phyloP scores from a whole-genome alignment of 345 rosid genomes.

The Streptanthus diversifolius region DNA sequence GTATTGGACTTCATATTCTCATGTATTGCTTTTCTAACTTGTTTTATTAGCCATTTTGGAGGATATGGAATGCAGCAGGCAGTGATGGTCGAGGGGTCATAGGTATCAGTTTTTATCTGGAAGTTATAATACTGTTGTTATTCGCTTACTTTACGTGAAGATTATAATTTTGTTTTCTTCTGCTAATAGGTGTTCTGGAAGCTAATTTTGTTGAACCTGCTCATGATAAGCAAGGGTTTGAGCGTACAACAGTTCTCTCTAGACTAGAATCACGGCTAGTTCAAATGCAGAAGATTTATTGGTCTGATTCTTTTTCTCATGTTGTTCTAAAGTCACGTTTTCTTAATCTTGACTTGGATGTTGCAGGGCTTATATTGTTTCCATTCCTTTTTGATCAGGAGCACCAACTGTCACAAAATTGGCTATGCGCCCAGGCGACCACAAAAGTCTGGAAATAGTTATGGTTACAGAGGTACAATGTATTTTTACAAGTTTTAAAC shows the following conservation, averaged over 20 bases:
- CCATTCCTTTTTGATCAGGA: slow-evolving; percentile 40
- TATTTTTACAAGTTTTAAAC: neutral
- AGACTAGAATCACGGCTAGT: slow-evolving; percentile 70
- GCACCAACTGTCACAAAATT: slow-evolving; percentile 60
- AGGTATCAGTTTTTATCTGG: slow-evolving; percentile 41
- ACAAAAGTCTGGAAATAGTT: slow-evolving; percentile 35
- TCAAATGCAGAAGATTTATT: slow-evolving; percentile 82
- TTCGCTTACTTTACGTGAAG: neutral
- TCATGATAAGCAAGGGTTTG: slow-evolving; percentile 96
- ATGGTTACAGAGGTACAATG: slow-evolving; percentile 44
- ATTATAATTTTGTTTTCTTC: slow-evolving; percentile 22
- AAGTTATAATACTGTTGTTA: neutral
- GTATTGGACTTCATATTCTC: neutral
- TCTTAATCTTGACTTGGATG: slow-evolving; percentile 3
- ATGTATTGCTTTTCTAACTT: slow-evolving; percentile 1
- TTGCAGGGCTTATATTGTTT: slow-evolving; percentile 14
- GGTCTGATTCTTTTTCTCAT: slow-evolving; percentile 44
- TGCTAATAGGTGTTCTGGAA: slow-evolving; percentile 71
- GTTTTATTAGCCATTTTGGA: slow-evolving; percentile 86
- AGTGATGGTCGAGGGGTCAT: slow-evolving; percentile 96
- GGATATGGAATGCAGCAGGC: slow-evolving; percentile 90
- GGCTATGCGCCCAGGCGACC: slow-evolving; percentile 69
- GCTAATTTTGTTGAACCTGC: slow-evolving; percentile 97
- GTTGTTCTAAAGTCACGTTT: neutral
- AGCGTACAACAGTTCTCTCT: slow-evolving; percentile 85